Evolutionary conservation across 2,329 filamentous ascomycete genomes (phyloP), one percentile per base, ranked within the genome.

Genomic region (Colletotrichum siamense): DNA sequence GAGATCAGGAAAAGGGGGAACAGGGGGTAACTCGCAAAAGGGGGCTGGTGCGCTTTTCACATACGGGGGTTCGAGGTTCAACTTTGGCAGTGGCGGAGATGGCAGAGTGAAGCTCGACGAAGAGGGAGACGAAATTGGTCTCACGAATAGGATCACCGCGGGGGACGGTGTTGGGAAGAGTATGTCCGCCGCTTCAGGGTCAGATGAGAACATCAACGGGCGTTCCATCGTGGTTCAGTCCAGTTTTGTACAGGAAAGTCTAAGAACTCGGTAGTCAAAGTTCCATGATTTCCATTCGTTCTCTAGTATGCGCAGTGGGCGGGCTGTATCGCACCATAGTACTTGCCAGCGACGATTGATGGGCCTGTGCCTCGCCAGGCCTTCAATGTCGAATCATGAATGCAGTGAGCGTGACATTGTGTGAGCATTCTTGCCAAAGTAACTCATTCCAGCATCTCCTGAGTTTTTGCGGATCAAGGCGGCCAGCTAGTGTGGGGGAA

Each of bases 171-270:
- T 15, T 5, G 28, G 13, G 2, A 76, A 69, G 22, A 52, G 18
- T 10, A 36, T 63, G 39, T 49, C 64, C 8, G n/a, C 32, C 15
- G 59, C 15, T 6, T 69, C 70, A 2, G 49, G 44, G 7, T 73
- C 71, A 16, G 59, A 73, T 84, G 87, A 62, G 36, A 36, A 71
- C 16, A 36, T 32, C 9, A 22, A 61, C 9, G n/a, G 36, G 1
- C 36, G 28, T 9, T 52, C 36, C 5, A 36, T 71, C 12, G 18
- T 62, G 3, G 22, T 71, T 8, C 69, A 67, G 16, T 67, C 69
- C 1, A 72, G 49, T 5, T 71, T 67, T 24, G 30, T 39, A 2
- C 39, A 62, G 28, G 52, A 55, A 9, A 67, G 69, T 26, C 22
- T 24, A 5, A 59, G 9, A 2, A 34, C 15, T 24, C 15, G 34